Percentiles rank a stretch among this genome's conserved stretches.
phyloP scores from a whole-genome alignment of 345 rosid species.

The Clausena lansium region DNA sequence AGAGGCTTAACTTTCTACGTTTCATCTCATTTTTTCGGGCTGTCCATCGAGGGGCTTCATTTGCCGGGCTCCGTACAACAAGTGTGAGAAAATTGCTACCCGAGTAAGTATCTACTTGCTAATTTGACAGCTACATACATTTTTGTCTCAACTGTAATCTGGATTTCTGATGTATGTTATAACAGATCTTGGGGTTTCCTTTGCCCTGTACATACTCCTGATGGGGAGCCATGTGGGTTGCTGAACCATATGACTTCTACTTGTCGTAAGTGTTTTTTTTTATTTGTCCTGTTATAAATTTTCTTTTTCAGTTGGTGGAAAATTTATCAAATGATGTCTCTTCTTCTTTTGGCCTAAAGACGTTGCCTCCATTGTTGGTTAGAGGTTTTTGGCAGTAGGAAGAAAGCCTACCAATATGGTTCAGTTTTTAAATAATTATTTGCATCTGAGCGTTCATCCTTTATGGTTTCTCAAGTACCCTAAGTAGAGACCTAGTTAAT shows the following conservation, averaged over 20 bases:
- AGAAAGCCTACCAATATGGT: too few species aligned
- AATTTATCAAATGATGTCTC: not conserved
- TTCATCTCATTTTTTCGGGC: constrained; percentile 91
- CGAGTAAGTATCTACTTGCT: constrained; percentile 55
- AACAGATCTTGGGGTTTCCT: constrained; percentile 98
- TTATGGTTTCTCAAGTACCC: not conserved
- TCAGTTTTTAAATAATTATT: not conserved
- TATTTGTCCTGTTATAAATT: not conserved
- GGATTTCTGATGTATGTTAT: constrained; percentile 14
- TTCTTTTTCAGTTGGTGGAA: not conserved
- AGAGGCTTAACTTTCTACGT: constrained; percentile 89
- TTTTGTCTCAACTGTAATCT: constrained; percentile 10
- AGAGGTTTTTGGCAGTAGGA: not conserved
- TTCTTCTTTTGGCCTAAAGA: not conserved
- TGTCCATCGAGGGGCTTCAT: constrained; percentile 95
- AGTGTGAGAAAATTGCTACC: constrained; percentile 96
- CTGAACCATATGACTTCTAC: constrained; percentile 86
- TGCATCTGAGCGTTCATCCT: not conserved
- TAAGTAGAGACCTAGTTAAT: not conserved
- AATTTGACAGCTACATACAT: constrained; percentile 7
- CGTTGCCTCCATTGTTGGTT: not conserved
- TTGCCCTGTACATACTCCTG: constrained; percentile 98
- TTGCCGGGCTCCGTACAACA: constrained; percentile 96
- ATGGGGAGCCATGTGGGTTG: constrained; percentile 98
- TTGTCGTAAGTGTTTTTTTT: constrained; percentile 59